These are phyloP conservation scores for Candida caryicola DNA, from an alignment of 805 yeast genomes.

Conservation along the genomic window DNA sequence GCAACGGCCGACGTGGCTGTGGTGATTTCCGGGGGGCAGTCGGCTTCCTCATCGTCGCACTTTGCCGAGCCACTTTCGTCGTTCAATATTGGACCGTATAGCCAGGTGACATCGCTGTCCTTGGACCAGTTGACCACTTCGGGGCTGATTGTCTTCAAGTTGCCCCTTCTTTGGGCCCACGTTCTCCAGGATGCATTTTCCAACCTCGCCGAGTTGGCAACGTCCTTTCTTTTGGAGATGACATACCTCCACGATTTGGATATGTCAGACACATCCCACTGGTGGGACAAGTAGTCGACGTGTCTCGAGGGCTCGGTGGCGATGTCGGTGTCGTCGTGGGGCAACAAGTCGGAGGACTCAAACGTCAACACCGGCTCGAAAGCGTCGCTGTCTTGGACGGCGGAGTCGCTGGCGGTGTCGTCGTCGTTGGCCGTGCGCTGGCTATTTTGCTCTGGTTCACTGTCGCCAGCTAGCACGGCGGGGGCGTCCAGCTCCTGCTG, in stretches of 20 bases:
- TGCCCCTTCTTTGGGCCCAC: conserved; percentile 79
- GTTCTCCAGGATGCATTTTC: conserved; percentile 93
- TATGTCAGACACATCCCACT: conserved; percentile 94
- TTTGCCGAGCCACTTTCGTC: conserved; percentile 29
- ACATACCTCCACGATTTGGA: conserved; percentile 95
- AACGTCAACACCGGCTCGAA: not conserved
- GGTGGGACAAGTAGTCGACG: conserved; percentile 91
- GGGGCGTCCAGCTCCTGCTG: too few relatives aligned
- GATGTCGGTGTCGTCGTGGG: conserved; percentile 85
- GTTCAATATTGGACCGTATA: conserved; percentile 82
- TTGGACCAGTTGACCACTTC: conserved; percentile 87
- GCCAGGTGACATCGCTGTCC: conserved; percentile 96
- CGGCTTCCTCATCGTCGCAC: conserved; percentile 8
- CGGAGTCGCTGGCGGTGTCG: conserved; percentile 2
- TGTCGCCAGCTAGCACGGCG: not conserved
- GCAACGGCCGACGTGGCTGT: conserved; percentile 45
- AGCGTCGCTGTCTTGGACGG: not conserved
- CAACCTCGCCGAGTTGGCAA: conserved; percentile 57
- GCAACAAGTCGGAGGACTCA: conserved; percentile 38
- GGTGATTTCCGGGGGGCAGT: conserved; percentile 9
- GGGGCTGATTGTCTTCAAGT: conserved; percentile 78
- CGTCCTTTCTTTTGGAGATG: conserved; percentile 74
- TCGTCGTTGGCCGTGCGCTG: not conserved
- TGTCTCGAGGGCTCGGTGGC: conserved; percentile 80
- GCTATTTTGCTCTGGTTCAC: not conserved